Conservation (phyloP, 805 yeast species). For the Pichia sporocuriosa region DNA sequence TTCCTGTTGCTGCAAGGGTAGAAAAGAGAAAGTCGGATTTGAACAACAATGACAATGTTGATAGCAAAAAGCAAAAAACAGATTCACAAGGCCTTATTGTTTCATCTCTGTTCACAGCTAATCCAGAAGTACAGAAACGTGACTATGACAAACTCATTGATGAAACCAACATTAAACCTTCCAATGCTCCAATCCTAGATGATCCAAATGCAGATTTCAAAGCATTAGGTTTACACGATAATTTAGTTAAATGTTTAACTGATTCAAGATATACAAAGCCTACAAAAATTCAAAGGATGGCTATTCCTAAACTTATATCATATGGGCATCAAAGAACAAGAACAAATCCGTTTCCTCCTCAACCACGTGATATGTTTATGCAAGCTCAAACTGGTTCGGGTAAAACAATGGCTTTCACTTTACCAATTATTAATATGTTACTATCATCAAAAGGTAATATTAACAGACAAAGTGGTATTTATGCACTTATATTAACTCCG, state of each 20-base stretch:
- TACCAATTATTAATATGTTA: constrained; percentile 75
- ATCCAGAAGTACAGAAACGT: constrained; percentile 44
- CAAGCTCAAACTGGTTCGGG: constrained; percentile 99
- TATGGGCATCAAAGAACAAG: constrained; percentile 22
- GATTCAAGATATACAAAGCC: constrained; percentile 59
- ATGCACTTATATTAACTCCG: constrained; percentile 85
- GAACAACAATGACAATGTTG: background rate
- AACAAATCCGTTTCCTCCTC: constrained; percentile 11
- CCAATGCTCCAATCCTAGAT: constrained; percentile 82
- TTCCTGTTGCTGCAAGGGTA: constrained; percentile 7
- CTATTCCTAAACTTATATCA: constrained; percentile 54
- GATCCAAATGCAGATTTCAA: constrained; percentile 50
- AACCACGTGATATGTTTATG: constrained; percentile 62
- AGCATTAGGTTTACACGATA: constrained; percentile 60
- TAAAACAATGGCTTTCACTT: constrained; percentile 79
- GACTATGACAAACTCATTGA: constrained; percentile 27
- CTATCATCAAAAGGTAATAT: constrained; percentile 42
- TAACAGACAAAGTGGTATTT: constrained; percentile 69
- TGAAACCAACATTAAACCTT: constrained; percentile 39
- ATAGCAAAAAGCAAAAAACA: constrained; percentile 20
- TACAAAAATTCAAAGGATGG: constrained; percentile 80
- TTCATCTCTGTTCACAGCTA: constrained; percentile 77
- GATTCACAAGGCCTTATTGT: constrained; percentile 56
- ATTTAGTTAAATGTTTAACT: constrained; percentile 46
- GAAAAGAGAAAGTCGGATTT: constrained; percentile 5